phyloP scores from a whole-genome alignment of 495 filamentous ascomycete species.

The Beverwykella pulmonaria region DNA sequence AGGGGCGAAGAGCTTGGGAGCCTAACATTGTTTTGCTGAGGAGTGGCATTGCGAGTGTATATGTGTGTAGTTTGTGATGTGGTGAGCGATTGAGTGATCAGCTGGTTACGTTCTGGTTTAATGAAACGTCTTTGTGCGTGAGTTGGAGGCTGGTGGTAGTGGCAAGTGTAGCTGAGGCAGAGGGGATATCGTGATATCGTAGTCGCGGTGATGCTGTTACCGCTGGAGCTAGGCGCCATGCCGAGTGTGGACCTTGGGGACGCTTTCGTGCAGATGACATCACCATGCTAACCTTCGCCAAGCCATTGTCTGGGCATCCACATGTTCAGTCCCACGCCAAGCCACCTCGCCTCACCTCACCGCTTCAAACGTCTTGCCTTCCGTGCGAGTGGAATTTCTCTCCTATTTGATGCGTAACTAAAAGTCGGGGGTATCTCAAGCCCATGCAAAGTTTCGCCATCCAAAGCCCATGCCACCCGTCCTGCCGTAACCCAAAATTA shows the following conservation, averaged over 20 bases:
- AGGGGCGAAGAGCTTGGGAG: conserved; percentile 34
- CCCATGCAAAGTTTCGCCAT: neutral
- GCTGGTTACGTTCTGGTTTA: too few species aligned
- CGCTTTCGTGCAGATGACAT: conserved; percentile 5
- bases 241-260: neutral
- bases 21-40: conserved; percentile 34
- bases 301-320: neutral
- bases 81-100: neutral
- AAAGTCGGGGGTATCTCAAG: neutral
- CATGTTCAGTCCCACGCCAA: neutral
- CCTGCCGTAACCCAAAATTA: neutral
- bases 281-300: conserved; percentile 1
- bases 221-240: neutral
- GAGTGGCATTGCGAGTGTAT: conserved; percentile 32
- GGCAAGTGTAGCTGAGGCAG: neutral
- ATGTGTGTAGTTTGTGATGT: neutral
- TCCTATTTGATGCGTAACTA: neutral
- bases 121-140: neutral
- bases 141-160: neutral
- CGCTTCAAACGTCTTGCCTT: neutral
- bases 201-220: too few species aligned
- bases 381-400: neutral
- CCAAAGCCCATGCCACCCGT: neutral
- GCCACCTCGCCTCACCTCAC: neutral
- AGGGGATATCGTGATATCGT: too few species aligned